A percentile compares a stretch with the other conserved stretches of the same genome.
Conservation (phyloP, 768 basidiomycete species). For the Boletus insuetus region DNA sequence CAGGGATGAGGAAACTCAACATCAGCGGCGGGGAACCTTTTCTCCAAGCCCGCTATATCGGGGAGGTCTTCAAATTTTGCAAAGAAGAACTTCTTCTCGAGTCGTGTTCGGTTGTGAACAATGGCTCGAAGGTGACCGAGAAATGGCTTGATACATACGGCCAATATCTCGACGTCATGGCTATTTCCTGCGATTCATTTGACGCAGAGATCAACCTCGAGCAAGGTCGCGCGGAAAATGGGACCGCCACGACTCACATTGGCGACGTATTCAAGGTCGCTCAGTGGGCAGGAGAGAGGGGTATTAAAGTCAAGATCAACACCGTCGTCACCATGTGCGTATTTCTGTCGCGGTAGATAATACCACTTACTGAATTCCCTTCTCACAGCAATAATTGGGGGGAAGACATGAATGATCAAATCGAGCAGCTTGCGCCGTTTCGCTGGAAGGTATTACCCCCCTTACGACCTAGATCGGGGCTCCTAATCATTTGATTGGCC, state of each 20-base stretch:
- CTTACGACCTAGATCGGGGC: neutral
- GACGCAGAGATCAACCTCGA: conserved; percentile 34
- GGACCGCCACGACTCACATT: conserved; percentile 31
- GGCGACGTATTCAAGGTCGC: conserved; percentile 34
- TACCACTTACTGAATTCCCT: neutral
- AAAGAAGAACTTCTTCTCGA: conserved; percentile 37
- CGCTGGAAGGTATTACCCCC: conserved; percentile 37
- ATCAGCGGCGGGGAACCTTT: conserved; percentile 40
- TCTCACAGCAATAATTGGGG: conserved; percentile 34
- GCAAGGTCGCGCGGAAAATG: conserved; percentile 35
- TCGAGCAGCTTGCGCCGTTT: conserved; percentile 32
- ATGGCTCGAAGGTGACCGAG: conserved; percentile 41
- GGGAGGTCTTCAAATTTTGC: conserved; percentile 37
- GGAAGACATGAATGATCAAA: conserved; percentile 40
- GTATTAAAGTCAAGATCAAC: conserved; percentile 40
- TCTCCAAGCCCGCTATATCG: conserved; percentile 37
- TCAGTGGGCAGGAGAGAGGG: conserved; percentile 33
- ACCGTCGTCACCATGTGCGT: conserved; percentile 31
- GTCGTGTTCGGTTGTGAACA: conserved; percentile 35
- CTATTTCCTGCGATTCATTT: conserved; percentile 42
- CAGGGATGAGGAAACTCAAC: conserved; percentile 37
- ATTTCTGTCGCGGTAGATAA: neutral
- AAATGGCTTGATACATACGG: conserved; percentile 41
- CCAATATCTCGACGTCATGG: conserved; percentile 40
- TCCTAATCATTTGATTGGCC: neutral